Evolutionary conservation across 2,329 filamentous ascomycete genomes (phyloP).

Genomic region (Colletotrichum melonis): DNA sequence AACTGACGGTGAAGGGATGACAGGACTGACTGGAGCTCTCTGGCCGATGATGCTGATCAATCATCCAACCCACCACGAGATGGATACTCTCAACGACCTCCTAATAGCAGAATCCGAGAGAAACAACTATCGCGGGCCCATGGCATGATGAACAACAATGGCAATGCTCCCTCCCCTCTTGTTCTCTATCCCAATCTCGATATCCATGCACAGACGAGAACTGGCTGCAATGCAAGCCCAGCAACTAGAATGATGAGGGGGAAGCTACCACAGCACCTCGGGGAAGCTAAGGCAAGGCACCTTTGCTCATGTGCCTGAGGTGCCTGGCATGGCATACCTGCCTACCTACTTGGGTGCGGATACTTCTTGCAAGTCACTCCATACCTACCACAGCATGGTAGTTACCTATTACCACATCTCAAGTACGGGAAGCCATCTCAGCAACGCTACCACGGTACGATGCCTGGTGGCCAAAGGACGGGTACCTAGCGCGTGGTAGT

Average conservation of each 20-base stretch:
- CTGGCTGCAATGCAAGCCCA: not conserved
- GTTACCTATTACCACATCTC: not conserved
- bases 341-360: too few species aligned
- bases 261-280: not conserved
- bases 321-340: not conserved
- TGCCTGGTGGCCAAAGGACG: not conserved
- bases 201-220: not conserved
- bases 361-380: too few species aligned
- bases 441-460: not conserved
- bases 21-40: conserved; percentile 2
- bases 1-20: conserved; percentile 13
- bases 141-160: not conserved
- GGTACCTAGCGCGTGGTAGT: not conserved
- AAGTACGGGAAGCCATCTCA: not conserved
- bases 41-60: not conserved
- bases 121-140: not conserved
- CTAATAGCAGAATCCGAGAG: conserved; percentile 5
- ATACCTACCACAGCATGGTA: too few species aligned
- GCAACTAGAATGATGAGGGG: not conserved
- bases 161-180: not conserved
- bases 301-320: conserved; percentile 11
- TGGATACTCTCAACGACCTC: not conserved
- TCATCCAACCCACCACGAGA: not conserved
- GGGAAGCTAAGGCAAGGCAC: conserved; percentile 20
- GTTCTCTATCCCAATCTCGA: not conserved